phyloP scores from a whole-genome alignment of 805 yeast genomes.

The Pichia membranifaciens region DNA sequence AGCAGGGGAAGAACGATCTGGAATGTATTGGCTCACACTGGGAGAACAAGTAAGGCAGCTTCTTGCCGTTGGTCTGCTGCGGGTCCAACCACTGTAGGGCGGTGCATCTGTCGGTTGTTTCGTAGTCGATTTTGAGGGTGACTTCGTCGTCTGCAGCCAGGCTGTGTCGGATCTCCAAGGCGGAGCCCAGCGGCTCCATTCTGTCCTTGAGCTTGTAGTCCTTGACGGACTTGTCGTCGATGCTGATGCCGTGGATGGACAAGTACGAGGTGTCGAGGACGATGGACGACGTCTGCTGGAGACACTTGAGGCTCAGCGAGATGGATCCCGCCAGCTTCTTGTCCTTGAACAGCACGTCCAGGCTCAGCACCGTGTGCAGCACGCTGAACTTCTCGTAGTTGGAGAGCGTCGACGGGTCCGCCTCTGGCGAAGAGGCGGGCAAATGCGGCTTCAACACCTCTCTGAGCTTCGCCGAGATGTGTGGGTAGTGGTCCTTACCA shows the following conservation, averaged over 20 bases:
- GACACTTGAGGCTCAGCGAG: constrained; percentile 35
- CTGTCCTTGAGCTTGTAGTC: constrained; percentile 35
- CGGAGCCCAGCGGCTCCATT: constrained; percentile 54
- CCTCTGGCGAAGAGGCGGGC: constrained; percentile 43
- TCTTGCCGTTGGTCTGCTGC: constrained; percentile 66
- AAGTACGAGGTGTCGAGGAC: constrained; percentile 67
- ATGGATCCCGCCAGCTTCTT: constrained; percentile 53
- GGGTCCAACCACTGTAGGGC: constrained; percentile 83
- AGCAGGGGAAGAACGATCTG: constrained; percentile 79
- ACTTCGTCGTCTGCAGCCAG: constrained; percentile 11
- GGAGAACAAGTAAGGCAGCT: constrained; percentile 69
- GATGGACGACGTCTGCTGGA: constrained; percentile 32
- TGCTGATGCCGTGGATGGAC: constrained; percentile 36
- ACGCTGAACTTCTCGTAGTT: constrained; percentile 55
- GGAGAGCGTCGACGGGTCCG: constrained; percentile 75
- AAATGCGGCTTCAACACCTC: constrained; percentile 27
- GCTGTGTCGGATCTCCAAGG: constrained; percentile 35
- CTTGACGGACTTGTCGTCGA: constrained; percentile 34
- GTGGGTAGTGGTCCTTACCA: constrained; percentile 19
- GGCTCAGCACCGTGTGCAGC: constrained; percentile 43
- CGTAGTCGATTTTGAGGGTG: constrained; percentile 43
- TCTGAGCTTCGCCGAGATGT: constrained; percentile 23
- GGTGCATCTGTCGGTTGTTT: constrained; percentile 70
- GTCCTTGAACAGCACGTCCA: constrained; percentile 50
- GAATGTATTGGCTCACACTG: constrained; percentile 93